Base-by-base conservation (phyloP, 2,329 filamentous ascomycete genomes). In the Akanthomyces dipterigenus region DNA sequence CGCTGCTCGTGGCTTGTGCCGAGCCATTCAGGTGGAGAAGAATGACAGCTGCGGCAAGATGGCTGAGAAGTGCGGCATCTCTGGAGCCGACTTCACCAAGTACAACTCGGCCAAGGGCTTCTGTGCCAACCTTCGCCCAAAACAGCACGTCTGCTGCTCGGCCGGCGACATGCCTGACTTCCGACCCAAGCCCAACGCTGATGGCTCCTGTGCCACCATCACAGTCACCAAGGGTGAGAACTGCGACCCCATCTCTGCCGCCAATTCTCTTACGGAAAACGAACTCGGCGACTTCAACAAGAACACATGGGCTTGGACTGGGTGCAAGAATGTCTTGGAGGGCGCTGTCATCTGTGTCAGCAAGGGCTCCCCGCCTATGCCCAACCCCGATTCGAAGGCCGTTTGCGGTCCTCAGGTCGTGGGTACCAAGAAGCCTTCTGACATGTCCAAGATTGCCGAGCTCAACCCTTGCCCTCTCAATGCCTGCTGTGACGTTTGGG, bases 41-140 rank as follows among this genome's bases (percentile, higher is more conserved):
- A 74, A 73, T 1, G 75, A 79, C 55, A 65, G 68, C 48, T 80
- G 78, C 48, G 68, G 62, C 0, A 63, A 70, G 0, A 66, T 81
- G 0, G 76, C 76, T 0, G 55, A 64, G 5, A 67, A 68, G 42
- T 80, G 78, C 58, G 72, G 74, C 5, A 75, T 81, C 16, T 72
- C 72, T 0, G 63, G 64, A 2, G 54, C 65, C 12, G 68, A 79
- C 48, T 75, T 80, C 50, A 70, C 64, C 18, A 72, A 73, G 56
- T 77, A 72, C 64, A 80, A 81, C 63, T 57, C 58, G 1, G 58
- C 59, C 11, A 60, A 63, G 28, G 70, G 68, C 61, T 57, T 70
- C 5, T 72, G 70, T 53, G 60, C 63, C 3, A 68, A 63, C 0
- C 63, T 77, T 7, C 48, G 36, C 14, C 59, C 64, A 0, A 67